A percentile compares a stretch with the other conserved stretches of the same genome.
These are phyloP conservation scores for Durio zibethinus DNA, from an alignment of 345 rosid genomes.

Conservation along the genomic window DNA sequence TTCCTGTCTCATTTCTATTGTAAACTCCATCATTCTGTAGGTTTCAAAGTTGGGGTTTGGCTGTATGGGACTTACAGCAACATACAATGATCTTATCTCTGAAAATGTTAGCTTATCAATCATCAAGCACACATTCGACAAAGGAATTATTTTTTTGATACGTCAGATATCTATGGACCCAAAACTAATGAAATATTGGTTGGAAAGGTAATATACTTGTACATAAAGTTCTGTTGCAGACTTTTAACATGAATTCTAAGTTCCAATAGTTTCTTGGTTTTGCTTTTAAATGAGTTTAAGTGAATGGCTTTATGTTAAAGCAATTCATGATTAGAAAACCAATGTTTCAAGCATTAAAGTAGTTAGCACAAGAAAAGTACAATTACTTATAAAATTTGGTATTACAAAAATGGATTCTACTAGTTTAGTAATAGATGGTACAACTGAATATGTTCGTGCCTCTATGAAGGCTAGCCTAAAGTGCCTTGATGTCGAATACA, in stretches of 20 bases:
- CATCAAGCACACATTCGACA: constrained; percentile 25
- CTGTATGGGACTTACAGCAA: constrained; percentile 31
- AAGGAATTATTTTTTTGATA: constrained; percentile 23
- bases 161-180: background rate
- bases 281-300: no score
- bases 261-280: no score
- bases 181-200: background rate
- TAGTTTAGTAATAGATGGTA: background rate
- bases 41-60: constrained; percentile 41
- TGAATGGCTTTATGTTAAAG: no score
- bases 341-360: constrained; percentile 20
- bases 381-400: constrained; percentile 29
- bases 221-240: no score
- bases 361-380: constrained; percentile 31
- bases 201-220: background rate
- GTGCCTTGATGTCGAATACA: constrained; percentile 32
- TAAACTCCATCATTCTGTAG: background rate
- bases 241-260: background rate
- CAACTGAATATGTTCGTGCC: constrained; percentile 29
- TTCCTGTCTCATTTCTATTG: no score
- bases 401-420: background rate
- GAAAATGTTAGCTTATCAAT: constrained; percentile 33
- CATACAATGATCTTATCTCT: constrained; percentile 29
- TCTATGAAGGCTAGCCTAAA: constrained; percentile 31
- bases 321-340: no score